Conservation (phyloP, 768 basidiomycete genomes). For the Amanita thiersii region DNA sequence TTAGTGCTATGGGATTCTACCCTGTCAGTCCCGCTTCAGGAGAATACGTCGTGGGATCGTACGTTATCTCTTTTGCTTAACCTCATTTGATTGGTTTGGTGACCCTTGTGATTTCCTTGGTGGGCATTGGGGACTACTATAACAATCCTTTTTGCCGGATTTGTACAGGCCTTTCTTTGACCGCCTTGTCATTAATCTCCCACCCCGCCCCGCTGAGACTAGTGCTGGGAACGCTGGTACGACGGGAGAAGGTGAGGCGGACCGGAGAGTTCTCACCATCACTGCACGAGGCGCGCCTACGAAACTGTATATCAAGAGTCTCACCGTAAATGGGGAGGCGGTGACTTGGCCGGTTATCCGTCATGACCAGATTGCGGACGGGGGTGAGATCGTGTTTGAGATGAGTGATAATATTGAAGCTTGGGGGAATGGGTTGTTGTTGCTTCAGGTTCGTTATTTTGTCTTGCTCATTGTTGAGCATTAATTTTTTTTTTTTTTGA, state of each 20-base stretch:
- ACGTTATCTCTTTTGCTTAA: constrained; percentile 14
- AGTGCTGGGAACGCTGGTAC: too few relatives aligned
- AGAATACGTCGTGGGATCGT: constrained; percentile 73
- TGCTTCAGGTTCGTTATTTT: neutral
- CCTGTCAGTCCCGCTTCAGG: constrained; percentile 77
- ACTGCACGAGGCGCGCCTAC: constrained; percentile 46
- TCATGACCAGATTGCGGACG: constrained; percentile 53
- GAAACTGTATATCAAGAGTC: constrained; percentile 51
- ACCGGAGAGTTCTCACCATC: constrained; percentile 37
- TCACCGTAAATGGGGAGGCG: constrained; percentile 45
- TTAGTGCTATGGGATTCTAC: constrained; percentile 78
- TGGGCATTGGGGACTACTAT: too few relatives aligned
- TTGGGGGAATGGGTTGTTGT: constrained; percentile 23
- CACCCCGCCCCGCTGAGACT: constrained; percentile 24
- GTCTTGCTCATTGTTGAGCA: neutral
- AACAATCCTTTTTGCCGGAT: too few relatives aligned
- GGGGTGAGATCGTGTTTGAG: constrained; percentile 52
- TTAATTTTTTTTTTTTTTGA: neutral
- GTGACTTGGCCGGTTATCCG: constrained; percentile 40
- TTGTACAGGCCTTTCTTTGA: constrained; percentile 43
- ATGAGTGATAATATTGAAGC: constrained; percentile 41
- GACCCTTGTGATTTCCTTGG: too few relatives aligned
- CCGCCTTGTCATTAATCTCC: constrained; percentile 47
- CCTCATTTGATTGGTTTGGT: too few relatives aligned
- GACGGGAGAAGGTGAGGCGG: constrained; percentile 5